Conservation (phyloP, 2,329 filamentous ascomycete genomes). For the Apiospora aurea region DNA sequence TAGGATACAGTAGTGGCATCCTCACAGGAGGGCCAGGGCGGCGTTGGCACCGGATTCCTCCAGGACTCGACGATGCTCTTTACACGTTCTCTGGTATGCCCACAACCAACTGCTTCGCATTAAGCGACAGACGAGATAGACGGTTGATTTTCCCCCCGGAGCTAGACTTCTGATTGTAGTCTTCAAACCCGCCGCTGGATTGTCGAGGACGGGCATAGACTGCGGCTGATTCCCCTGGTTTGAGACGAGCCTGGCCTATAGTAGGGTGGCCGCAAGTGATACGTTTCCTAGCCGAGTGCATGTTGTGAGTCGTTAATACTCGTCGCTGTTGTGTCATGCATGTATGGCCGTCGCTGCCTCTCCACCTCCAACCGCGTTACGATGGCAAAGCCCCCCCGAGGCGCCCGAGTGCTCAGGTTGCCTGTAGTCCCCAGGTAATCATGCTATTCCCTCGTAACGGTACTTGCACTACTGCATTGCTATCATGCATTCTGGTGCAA, state of each 20-base stretch:
- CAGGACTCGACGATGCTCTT: neutral
- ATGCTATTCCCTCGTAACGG: neutral
- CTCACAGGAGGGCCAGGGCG: neutral
- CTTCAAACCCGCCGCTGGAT: neutral
- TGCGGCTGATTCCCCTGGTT: neutral
- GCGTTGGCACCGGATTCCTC: neutral
- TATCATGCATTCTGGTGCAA: neutral
- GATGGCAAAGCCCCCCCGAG: neutral
- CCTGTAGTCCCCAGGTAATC: neutral
- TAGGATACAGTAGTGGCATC: conserved; percentile 13
- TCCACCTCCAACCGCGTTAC: neutral
- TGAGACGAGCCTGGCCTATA: neutral
- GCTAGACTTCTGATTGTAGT: conserved; percentile 4
- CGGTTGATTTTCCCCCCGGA: conserved; percentile 6
- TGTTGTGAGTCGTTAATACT: neutral
- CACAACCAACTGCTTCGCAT: neutral
- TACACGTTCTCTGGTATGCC: neutral
- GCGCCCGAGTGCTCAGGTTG: neutral
- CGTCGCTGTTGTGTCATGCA: neutral
- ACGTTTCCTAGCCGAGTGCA: neutral
- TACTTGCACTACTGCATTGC: neutral
- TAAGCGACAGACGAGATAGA: conserved; percentile 7
- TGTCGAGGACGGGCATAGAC: conserved; percentile 3
- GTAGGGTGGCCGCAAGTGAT: neutral
- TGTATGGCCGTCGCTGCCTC: neutral